Conservation (phyloP, 2,329 filamentous ascomycete genomes). For the Cordyceps tenuipes region DNA sequence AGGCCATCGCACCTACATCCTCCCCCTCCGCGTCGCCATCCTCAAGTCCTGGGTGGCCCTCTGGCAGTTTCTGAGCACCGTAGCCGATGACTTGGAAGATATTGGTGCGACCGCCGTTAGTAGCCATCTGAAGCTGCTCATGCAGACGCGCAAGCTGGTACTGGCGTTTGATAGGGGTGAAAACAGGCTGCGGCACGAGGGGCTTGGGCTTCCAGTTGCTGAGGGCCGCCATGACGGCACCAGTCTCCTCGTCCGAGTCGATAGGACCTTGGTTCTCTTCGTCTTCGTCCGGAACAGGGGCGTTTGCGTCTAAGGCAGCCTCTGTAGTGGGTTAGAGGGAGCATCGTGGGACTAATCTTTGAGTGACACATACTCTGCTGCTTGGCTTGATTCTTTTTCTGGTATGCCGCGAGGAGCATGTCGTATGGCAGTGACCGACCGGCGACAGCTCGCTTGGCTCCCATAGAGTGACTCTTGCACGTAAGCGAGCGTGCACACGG, state of each 20-base stretch:
- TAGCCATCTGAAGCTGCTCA: slow-evolving; percentile 58
- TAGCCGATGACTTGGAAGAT: slow-evolving; percentile 54
- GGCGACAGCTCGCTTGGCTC: slow-evolving; percentile 79
- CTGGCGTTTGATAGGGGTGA: slow-evolving; percentile 53
- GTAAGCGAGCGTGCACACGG: slow-evolving; percentile 83
- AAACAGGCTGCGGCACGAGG: slow-evolving; percentile 57
- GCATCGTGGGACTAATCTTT: background rate
- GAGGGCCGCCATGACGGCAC: slow-evolving; percentile 76
- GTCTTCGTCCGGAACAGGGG: slow-evolving; percentile 77
- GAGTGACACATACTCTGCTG: slow-evolving; percentile 69
- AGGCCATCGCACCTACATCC: slow-evolving; percentile 36
- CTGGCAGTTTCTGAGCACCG: slow-evolving; percentile 46
- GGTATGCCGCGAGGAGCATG: slow-evolving; percentile 79
- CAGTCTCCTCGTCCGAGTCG: slow-evolving; percentile 91
- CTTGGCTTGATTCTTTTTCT: slow-evolving; percentile 98
- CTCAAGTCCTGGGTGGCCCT: slow-evolving; percentile 37
- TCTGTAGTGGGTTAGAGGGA: slow-evolving; percentile 43
- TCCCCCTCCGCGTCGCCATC: slow-evolving; percentile 51
- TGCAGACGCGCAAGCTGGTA: slow-evolving; percentile 56
- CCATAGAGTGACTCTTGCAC: slow-evolving; percentile 94
- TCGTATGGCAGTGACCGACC: slow-evolving; percentile 85
- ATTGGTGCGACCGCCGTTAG: slow-evolving; percentile 56
- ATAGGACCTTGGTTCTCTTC: slow-evolving; percentile 72
- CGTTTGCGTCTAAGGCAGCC: slow-evolving; percentile 89
- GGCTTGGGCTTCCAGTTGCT: slow-evolving; percentile 71